Conservation (phyloP, 768 basidiomycete genomes). For the Suillus subalutaceus region DNA sequence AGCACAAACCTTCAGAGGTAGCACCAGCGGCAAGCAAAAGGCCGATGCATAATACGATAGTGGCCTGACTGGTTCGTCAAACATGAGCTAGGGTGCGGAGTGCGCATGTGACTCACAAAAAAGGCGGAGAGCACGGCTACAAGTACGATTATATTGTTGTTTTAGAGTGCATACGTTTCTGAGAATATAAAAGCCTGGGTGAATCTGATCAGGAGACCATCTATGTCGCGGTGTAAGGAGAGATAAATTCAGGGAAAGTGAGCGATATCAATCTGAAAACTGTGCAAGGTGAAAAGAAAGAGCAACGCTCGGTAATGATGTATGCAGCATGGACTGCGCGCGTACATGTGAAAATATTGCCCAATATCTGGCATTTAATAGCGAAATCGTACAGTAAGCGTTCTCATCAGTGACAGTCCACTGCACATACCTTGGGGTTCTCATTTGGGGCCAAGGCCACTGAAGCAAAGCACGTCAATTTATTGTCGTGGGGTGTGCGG, state of each 20-base stretch:
- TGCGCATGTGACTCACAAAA: neutral
- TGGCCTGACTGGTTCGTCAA: neutral
- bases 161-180: neutral
- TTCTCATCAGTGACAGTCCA: neutral
- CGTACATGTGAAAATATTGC: neutral
- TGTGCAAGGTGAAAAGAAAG: neutral
- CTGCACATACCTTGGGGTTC: neutral
- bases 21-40: neutral
- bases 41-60: neutral
- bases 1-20: neutral
- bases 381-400: neutral
- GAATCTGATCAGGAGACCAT: neutral
- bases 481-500: neutral
- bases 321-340: neutral
- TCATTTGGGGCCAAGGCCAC: neutral
- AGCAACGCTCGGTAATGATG: neutral
- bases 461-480: neutral
- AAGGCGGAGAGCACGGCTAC: neutral
- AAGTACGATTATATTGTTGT: neutral
- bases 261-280: neutral
- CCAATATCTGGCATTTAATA: neutral
- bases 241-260: neutral
- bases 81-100: neutral
- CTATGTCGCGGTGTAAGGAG: neutral
- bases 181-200: neutral